phyloP scores from a whole-genome alignment of 805 yeast species.

The Suhomyces prunicola region DNA sequence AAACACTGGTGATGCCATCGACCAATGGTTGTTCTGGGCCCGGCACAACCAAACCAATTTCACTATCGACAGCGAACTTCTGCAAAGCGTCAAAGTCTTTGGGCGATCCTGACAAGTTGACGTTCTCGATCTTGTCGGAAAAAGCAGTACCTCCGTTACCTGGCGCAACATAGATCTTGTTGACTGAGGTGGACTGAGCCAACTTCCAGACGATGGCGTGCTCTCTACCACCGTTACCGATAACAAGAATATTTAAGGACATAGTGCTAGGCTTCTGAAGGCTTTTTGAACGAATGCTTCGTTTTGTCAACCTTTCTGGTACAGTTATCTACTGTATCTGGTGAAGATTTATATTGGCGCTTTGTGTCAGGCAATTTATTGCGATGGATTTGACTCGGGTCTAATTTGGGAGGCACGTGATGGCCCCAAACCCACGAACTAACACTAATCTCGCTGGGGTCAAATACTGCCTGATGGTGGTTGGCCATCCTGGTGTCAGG shows the following conservation, averaged over 20 bases:
- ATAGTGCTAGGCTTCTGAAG: neutral
- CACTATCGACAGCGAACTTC: slow-evolving; percentile 66
- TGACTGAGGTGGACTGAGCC: slow-evolving; percentile 70
- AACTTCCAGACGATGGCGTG: slow-evolving; percentile 95
- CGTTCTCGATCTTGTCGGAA: slow-evolving; percentile 57
- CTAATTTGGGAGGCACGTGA: neutral
- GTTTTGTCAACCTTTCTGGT: neutral
- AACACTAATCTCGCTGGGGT: no score
- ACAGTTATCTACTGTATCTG: neutral
- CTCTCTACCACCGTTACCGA: slow-evolving; percentile 99
- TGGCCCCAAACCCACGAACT: no score
- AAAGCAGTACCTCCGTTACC: slow-evolving; percentile 91
- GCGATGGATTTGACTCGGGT: slow-evolving; percentile 1
- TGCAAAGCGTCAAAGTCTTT: slow-evolving; percentile 68
- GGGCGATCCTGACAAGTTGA: slow-evolving; percentile 59
- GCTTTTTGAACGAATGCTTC: no score
- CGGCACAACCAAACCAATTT: slow-evolving; percentile 77
- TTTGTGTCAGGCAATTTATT: neutral
- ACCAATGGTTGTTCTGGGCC: slow-evolving; percentile 99
- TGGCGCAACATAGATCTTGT: slow-evolving; percentile 84
- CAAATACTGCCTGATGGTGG: no score
- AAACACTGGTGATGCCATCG: slow-evolving; percentile 78
- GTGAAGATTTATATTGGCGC: neutral
- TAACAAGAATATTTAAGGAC: slow-evolving; percentile 62
- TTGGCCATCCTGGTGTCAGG: no score